Conservation (phyloP, 1,139 yeast species). For the Taphrina communis region DNA sequence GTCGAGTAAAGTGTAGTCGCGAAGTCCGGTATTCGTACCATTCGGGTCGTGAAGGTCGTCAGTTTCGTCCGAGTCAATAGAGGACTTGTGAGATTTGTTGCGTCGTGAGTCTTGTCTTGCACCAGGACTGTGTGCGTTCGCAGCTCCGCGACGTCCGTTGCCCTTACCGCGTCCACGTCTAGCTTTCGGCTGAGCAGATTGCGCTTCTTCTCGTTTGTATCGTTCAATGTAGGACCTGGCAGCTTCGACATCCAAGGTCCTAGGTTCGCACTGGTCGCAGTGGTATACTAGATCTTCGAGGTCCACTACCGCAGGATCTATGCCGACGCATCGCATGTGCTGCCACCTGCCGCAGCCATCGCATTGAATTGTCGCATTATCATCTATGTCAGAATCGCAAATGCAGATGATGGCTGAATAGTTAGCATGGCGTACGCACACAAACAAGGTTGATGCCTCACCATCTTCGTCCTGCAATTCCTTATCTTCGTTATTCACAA, state of each 20-base stretch:
- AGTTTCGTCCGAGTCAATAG: conserved; percentile 11
- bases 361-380: conserved; percentile 55
- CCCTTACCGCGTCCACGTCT: conserved; percentile 37
- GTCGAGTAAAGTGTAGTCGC: conserved; percentile 26
- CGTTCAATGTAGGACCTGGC: conserved; percentile 55
- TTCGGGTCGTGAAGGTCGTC: conserved; percentile 9
- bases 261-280: conserved; percentile 78
- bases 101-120: conserved; percentile 10
- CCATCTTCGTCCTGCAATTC: conserved; percentile 33
- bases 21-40: background rate
- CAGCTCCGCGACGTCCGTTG: conserved; percentile 12
- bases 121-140: conserved; percentile 12
- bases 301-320: conserved; percentile 74
- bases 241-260: conserved; percentile 61
- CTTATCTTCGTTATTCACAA: conserved; percentile 23
- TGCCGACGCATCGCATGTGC: conserved; percentile 92
- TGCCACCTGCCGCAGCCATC: conserved; percentile 95
- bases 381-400: conserved; percentile 36
- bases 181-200: conserved; percentile 39
- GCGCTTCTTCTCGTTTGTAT: conserved; percentile 46
- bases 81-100: conserved; percentile 3
- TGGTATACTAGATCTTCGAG: conserved; percentile 63
- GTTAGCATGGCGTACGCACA: background rate
- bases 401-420: conserved; percentile 28
- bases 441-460: background rate